phyloP scores from a whole-genome alignment of 345 rosid genomes.

The Moricandia arvensis region DNA sequence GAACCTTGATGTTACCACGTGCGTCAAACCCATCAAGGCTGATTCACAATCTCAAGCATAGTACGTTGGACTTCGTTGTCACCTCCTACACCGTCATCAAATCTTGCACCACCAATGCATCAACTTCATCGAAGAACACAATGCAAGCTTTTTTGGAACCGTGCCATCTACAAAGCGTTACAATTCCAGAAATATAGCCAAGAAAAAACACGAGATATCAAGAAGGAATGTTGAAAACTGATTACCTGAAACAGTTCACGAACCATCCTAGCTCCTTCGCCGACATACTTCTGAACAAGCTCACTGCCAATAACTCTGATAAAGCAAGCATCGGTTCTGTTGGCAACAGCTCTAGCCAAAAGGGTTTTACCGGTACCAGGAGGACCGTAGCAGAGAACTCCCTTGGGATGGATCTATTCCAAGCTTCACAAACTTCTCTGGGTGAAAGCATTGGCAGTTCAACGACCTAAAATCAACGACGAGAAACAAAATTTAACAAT shows the following conservation, averaged over 20 bases:
- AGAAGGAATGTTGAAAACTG: not conserved
- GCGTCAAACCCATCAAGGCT: slow-evolving; percentile 90
- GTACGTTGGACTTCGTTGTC: slow-evolving; percentile 86
- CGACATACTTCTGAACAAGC: slow-evolving; percentile 97
- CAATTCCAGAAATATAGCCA: slow-evolving; percentile 1
- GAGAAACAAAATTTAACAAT: not conserved
- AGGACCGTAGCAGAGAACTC: slow-evolving; percentile 97
- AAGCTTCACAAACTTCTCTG: slow-evolving; percentile 97
- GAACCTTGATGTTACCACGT: slow-evolving; percentile 96
- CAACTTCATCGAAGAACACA: slow-evolving; percentile 83
- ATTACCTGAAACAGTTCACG: not conserved
- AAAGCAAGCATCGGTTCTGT: slow-evolving; percentile 98
- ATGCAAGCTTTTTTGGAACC: slow-evolving; percentile 89
- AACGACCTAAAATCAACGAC: slow-evolving; percentile 57
- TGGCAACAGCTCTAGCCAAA: slow-evolving; percentile 96
- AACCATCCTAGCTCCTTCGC: slow-evolving; percentile 44
- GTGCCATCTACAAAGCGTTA: slow-evolving; percentile 58
- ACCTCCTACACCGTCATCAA: slow-evolving; percentile 89
- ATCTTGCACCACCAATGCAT: slow-evolving; percentile 93
- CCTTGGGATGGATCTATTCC: slow-evolving; percentile 99
- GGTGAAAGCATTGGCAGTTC: slow-evolving; percentile 99
- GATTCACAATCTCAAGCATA: slow-evolving; percentile 85
- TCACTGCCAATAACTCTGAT: slow-evolving; percentile 98
- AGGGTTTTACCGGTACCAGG: slow-evolving; percentile 98
- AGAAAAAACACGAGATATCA: not conserved